A percentile compares a stretch with the other conserved stretches of the same genome.
These are phyloP conservation scores for Pholiota microspora DNA, from an alignment of 768 basidiomycete species.

Conservation along the genomic window DNA sequence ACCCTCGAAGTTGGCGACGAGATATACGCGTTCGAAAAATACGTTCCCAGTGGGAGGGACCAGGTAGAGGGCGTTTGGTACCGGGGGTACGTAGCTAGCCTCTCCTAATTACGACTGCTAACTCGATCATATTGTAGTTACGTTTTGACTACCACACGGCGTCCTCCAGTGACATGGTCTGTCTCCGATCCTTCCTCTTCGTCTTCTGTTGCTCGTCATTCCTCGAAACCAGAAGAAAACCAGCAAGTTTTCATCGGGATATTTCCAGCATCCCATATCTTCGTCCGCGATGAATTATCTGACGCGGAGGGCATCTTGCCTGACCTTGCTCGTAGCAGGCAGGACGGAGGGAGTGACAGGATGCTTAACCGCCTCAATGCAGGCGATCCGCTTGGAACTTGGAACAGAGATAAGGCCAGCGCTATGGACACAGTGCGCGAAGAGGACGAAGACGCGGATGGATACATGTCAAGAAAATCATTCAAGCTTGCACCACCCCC, in stretches of 20 bases:
- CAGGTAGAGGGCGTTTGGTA: constrained; percentile 82
- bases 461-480: constrained; percentile 46
- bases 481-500: constrained; percentile 74
- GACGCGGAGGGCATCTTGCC: constrained; percentile 87
- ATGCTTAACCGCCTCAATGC: constrained; percentile 34
- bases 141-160: constrained; percentile 79
- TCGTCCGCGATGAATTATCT: constrained; percentile 79
- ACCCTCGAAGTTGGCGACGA: constrained; percentile 94
- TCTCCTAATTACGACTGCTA: constrained; percentile 7
- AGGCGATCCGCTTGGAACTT: constrained; percentile 45
- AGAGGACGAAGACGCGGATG: constrained; percentile 53
- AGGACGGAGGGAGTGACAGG: constrained; percentile 31
- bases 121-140: constrained; percentile 47
- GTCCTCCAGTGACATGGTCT: constrained; percentile 69
- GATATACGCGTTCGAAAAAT: constrained; percentile 95
- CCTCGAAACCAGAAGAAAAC: constrained; percentile 66
- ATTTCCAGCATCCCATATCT: constrained; percentile 88
- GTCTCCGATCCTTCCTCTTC: constrained; percentile 58
- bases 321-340: constrained; percentile 64
- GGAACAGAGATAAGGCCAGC: constrained; percentile 43
- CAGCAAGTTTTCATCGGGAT: constrained; percentile 94
- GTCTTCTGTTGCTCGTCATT: constrained; percentile 37
- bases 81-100: constrained; percentile 69
- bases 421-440: constrained; percentile 60
- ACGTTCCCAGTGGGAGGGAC: constrained; percentile 70